A percentile compares a stretch with the other conserved stretches of the same genome.
Evolutionary conservation across 75 land plant genomes (phyloP).

Genomic region (Azolla pinnata): DNA sequence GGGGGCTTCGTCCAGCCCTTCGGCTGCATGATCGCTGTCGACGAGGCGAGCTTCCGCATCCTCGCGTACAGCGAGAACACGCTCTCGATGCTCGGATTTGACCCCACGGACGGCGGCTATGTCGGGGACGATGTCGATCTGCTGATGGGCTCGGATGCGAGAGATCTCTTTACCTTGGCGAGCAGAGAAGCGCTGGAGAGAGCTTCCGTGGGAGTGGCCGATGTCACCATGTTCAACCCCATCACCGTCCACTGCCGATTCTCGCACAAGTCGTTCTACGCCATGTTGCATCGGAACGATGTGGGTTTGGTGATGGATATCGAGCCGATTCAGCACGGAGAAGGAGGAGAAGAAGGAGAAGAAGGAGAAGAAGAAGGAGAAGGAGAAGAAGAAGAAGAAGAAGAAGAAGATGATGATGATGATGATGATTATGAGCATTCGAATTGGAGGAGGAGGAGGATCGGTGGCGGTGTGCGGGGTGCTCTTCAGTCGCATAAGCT

Average conservation of each 20-base stretch:
- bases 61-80: conserved; percentile 79
- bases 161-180: conserved; percentile 42
- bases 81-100: conserved; percentile 63
- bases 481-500: conserved; percentile 80
- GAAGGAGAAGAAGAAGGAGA: no score
- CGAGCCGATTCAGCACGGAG: conserved; percentile 61
- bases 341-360: no score
- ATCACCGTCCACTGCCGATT: conserved; percentile 65
- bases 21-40: conserved; percentile 73
- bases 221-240: conserved; percentile 71
- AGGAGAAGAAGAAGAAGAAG: no score
- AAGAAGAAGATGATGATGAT: no score
- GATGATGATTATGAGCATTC: no score
- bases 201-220: conserved; percentile 49
- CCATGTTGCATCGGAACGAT: conserved; percentile 63
- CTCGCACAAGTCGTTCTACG: conserved; percentile 77
- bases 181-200: conserved; percentile 56
- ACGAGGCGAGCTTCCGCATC: conserved; percentile 56
- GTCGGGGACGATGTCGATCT: conserved; percentile 43
- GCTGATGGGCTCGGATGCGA: conserved; percentile 52
- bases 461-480: conserved; percentile 64
- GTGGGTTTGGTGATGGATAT: conserved; percentile 67
- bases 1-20: conserved; percentile 64
- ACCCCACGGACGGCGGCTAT: conserved; percentile 66
- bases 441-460: no score